phyloP scores from a whole-genome alignment of 192 early-diverging fungal genomes.

The Pecoramyces ruminantium region DNA sequence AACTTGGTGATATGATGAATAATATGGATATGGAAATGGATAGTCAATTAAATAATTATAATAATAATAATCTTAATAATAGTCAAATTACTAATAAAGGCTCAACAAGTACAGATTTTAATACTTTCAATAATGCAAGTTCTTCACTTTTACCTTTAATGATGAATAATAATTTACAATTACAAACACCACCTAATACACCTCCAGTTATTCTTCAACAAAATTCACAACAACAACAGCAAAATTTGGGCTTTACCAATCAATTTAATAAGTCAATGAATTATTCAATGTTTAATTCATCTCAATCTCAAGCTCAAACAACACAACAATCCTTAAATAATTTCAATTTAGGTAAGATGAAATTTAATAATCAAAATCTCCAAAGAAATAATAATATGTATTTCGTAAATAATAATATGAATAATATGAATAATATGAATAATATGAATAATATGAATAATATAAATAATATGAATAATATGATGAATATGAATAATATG shows the following conservation, averaged over 20 bases:
- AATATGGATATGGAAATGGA: not conserved
- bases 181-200: not conserved
- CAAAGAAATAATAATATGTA: not conserved
- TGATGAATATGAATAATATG: not conserved
- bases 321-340: not conserved
- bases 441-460: no score
- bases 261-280: not conserved
- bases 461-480: not conserved
- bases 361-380: not conserved
- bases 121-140: not conserved
- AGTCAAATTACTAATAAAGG: not conserved
- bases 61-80: not conserved
- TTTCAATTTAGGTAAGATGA: not conserved
- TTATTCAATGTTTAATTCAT: not conserved
- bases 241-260: not conserved
- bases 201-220: not conserved
- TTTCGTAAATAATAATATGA: not conserved
- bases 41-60: not conserved
- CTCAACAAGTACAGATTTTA: not conserved
- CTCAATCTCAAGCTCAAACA: not conserved
- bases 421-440: not conserved
- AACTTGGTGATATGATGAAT: not conserved
- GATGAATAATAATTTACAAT: not conserved
- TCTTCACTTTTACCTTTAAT: not conserved
- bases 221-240: not conserved